These are phyloP conservation scores for Suillus variegatus DNA, from an alignment of 768 basidiomycete species.

Conservation along the genomic window DNA sequence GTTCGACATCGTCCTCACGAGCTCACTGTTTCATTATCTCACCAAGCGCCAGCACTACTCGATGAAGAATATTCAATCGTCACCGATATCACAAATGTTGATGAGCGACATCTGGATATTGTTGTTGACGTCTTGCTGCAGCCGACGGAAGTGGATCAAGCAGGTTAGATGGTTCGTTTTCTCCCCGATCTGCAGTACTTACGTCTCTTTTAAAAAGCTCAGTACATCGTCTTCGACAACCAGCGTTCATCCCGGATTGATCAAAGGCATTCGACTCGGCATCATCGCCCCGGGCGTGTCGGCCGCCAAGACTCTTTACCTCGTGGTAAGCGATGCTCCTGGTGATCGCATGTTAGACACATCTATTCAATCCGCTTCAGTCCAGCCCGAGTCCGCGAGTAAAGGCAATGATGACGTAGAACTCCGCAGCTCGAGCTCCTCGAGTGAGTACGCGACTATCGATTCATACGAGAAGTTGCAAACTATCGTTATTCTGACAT, in stretches of 20 bases:
- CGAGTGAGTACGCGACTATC: conserved; percentile 29
- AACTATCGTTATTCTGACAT: conserved; percentile 66
- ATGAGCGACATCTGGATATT: conserved; percentile 68
- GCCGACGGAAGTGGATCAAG: conserved; percentile 73
- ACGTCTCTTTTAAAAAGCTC: conserved; percentile 42
- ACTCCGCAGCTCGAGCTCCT: conserved; percentile 13
- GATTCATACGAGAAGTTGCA: conserved; percentile 56
- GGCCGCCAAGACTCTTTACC: conserved; percentile 59
- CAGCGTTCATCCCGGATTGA: conserved; percentile 67
- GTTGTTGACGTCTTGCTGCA: conserved; percentile 77
- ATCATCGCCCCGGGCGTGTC: conserved; percentile 57
- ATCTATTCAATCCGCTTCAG: conserved; percentile 65
- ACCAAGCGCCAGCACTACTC: conserved; percentile 71
- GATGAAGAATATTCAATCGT: conserved; percentile 79
- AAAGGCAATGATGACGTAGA: background rate
- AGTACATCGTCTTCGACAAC: conserved; percentile 59
- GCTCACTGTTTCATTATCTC: conserved; percentile 55
- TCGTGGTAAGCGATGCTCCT: conserved; percentile 60
- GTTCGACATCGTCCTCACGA: conserved; percentile 64
- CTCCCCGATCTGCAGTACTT: background rate
- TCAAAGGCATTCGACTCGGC: conserved; percentile 75
- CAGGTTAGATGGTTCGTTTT: conserved; percentile 45
- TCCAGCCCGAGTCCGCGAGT: conserved; percentile 6
- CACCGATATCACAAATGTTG: conserved; percentile 70
- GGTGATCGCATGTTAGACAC: conserved; percentile 81